Evolutionary conservation across 306 rosid genomes (phyloP), one percentile per base, ranked within the genome.

Genomic region (Elaeagnus macrophylla): DNA sequence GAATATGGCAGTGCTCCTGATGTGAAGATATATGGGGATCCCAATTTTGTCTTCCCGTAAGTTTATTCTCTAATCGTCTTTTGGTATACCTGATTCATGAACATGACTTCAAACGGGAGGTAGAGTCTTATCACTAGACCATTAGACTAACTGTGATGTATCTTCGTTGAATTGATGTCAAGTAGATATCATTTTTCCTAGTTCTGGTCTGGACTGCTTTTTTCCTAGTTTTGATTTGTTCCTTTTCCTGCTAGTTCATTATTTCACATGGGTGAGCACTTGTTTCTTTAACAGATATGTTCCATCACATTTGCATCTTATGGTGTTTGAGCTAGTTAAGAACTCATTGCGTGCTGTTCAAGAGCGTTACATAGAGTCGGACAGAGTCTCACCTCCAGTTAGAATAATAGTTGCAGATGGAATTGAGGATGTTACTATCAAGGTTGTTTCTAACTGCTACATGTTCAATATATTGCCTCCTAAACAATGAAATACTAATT

Each of bases 271-370:
- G 39, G 52, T 41, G 25, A 20, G 37, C 20, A 55, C 12, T 73
- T 38, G 48, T 57, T 45, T 63, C 35, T 13, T 4, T 39, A 6
- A 66, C 78, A 91, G 99, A 53, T 91, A 91, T 53, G 99, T 91
- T 72, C 89, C 96, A 1, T 74, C 93, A 25, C 99, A 91, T 77
- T 79, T 91, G 74, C 99, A 87, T 75, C 86, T 88, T 40, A 91
- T 91, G 99, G 93, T 91, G 42, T 91, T 91, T 55, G 99, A 91
- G 89, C 63, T 91, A 79, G 96, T 87, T 32, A 91, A 91, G 72
- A 91, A 91, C 79, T 91, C 99, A 1, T 62, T 91, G 65, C 96
- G 99, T 56, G 99, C 96, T 15, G 99, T 87, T 51, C 85, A 91
- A 80, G 99, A 91, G 78, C 74, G 75, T 45, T 82, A 8, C 69